Evolutionary conservation across 2,329 filamentous ascomycete genomes (phyloP).

Genomic region (Leptoxyphium fumago): DNA sequence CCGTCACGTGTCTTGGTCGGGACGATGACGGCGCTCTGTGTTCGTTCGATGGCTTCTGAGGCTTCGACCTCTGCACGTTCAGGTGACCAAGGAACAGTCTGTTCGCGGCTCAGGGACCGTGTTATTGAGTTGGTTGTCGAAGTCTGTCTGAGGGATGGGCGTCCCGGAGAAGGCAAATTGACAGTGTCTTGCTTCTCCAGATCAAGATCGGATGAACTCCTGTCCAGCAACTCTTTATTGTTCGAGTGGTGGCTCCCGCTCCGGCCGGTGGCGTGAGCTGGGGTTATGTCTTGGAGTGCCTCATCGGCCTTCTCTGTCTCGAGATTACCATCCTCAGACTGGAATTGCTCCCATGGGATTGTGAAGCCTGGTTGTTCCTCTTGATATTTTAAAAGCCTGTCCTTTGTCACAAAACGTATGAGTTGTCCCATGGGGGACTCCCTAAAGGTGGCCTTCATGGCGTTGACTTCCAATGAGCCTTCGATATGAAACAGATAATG

Average conservation of each 20-base stretch:
- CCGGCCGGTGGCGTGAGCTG: background rate
- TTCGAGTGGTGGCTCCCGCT: background rate
- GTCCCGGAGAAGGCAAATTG: background rate
- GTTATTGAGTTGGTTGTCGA: background rate
- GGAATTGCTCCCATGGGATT: constrained; percentile 23
- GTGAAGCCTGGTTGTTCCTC: constrained; percentile 44
- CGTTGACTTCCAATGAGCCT: background rate
- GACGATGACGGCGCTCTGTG: constrained; percentile 35
- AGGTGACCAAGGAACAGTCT: constrained; percentile 4
- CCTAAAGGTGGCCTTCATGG: constrained; percentile 21
- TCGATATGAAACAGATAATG: background rate
- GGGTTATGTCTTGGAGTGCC: background rate
- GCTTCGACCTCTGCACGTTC: constrained; percentile 20
- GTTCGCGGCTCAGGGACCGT: background rate
- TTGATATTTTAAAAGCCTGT: constrained; percentile 41
- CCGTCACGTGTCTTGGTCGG: constrained; percentile 36
- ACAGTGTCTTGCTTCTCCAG: background rate
- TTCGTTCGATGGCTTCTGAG: constrained; percentile 26
- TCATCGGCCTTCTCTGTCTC: background rate
- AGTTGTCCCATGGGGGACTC: constrained; percentile 46
- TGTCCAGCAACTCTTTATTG: background rate
- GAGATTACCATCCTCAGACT: background rate
- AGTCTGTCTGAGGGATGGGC: background rate
- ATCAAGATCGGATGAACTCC: background rate
- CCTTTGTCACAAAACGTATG: constrained; percentile 39